A percentile compares a stretch with the other conserved stretches of the same genome.
phyloP scores from a whole-genome alignment of 202 grass and related monocot genomes.

The Carex arenaria region DNA sequence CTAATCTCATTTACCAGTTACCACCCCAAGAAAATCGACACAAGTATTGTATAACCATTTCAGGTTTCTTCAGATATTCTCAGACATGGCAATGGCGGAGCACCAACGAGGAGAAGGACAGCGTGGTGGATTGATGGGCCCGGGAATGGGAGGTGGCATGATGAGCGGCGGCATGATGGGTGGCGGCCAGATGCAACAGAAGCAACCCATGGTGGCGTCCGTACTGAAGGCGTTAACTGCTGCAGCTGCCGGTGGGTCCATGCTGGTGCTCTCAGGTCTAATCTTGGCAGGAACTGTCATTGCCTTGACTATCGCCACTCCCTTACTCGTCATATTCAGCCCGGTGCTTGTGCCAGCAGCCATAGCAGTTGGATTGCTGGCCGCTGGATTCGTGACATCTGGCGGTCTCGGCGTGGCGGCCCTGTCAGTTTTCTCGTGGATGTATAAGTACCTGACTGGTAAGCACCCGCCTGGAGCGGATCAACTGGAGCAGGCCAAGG shows the following conservation, averaged over 20 bases:
- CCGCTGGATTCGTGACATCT: slow-evolving; percentile 58
- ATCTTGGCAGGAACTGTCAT: slow-evolving; percentile 59
- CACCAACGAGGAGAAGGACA: slow-evolving; percentile 34
- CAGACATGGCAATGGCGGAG: background rate
- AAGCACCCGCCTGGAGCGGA: slow-evolving; percentile 81
- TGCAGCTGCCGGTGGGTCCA: slow-evolving; percentile 48
- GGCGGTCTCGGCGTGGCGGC: slow-evolving; percentile 77
- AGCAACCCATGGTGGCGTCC: slow-evolving; percentile 44
- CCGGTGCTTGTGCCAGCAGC: slow-evolving; percentile 80
- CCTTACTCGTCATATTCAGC: slow-evolving; percentile 88
- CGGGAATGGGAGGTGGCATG: background rate
- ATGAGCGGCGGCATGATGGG: background rate
- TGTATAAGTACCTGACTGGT: slow-evolving; percentile 93
- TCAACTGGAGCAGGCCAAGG: slow-evolving; percentile 72
- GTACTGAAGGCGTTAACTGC: slow-evolving; percentile 58
- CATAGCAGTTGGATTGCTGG: slow-evolving; percentile 53
- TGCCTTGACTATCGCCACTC: slow-evolving; percentile 57
- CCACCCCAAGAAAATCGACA: background rate
- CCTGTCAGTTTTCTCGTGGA: slow-evolving; percentile 89
- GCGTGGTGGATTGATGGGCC: slow-evolving; percentile 11
- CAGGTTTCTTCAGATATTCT: background rate
- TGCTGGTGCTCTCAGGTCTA: slow-evolving; percentile 76
- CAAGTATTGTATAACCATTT: background rate
- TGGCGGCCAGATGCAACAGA: slow-evolving; percentile 27
- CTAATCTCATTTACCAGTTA: background rate